Evolutionary conservation across 148 eudicot genomes (phyloP).

Genomic region (Rhododendron mucronatum): DNA sequence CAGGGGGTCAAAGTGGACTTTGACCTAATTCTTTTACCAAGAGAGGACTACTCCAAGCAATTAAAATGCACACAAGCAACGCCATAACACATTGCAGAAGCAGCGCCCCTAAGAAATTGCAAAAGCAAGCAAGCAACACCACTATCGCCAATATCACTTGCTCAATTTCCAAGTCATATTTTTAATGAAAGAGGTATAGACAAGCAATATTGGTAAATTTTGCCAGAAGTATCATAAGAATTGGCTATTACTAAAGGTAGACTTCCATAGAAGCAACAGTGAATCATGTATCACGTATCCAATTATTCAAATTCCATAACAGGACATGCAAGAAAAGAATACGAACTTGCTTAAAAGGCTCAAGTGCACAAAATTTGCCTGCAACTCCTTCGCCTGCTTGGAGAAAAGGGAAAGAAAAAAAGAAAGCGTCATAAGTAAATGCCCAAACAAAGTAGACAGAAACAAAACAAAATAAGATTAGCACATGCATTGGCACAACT

Average conservation of each 20-base stretch:
- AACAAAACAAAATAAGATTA: not conserved
- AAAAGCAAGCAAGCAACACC: not conserved
- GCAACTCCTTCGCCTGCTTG: slow-evolving; percentile 85
- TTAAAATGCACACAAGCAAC: not conserved
- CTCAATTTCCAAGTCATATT: not conserved
- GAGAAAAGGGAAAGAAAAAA: not conserved
- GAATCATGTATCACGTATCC: not conserved
- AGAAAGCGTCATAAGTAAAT: not conserved
- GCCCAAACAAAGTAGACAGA: slow-evolving; percentile 1
- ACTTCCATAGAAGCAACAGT: not conserved
- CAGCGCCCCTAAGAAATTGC: not conserved
- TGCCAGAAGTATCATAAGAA: not conserved
- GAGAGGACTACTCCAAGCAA: not conserved
- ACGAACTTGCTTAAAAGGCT: slow-evolving; percentile 87
- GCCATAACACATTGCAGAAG: not conserved
- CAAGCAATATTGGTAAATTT: not conserved
- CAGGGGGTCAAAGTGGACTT: too few species aligned
- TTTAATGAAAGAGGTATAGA: not conserved
- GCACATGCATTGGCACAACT: not conserved
- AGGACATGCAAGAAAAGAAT: not conserved
- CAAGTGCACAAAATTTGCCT: slow-evolving; percentile 76
- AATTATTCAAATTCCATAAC: not conserved
- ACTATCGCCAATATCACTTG: not conserved
- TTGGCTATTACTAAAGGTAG: not conserved
- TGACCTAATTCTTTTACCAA: not conserved